phyloP scores from a whole-genome alignment of 2,329 filamentous ascomycete genomes.

The Talaromyces sp. region DNA sequence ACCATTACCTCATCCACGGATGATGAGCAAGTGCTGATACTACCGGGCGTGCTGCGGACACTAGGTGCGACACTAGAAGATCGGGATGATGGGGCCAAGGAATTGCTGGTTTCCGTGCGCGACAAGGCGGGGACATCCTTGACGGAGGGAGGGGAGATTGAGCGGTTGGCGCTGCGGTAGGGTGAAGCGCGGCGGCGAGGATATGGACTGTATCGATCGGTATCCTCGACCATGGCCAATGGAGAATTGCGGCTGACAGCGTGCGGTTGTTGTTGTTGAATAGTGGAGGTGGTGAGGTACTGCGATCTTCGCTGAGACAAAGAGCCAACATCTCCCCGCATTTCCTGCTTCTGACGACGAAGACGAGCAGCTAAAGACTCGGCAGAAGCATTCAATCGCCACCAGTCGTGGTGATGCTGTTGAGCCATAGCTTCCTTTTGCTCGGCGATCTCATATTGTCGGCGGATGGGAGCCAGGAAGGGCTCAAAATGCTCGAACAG shows the following conservation, averaged over 20 bases:
- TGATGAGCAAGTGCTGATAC: slow-evolving; percentile 39
- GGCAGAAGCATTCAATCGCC: slow-evolving; percentile 35
- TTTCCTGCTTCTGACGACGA: slow-evolving; percentile 36
- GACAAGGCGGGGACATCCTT: slow-evolving; percentile 44
- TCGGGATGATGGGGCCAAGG: slow-evolving; percentile 37
- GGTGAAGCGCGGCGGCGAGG: slow-evolving; percentile 35
- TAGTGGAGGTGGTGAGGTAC: slow-evolving; percentile 23
- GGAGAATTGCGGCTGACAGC: slow-evolving; percentile 31
- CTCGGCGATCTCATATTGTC: slow-evolving; percentile 53
- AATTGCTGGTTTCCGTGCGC: slow-evolving; percentile 40
- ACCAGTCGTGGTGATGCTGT: slow-evolving; percentile 38
- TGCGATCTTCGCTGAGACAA: slow-evolving; percentile 26
- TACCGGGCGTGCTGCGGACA: slow-evolving; percentile 43
- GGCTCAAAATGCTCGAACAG: slow-evolving; percentile 82
- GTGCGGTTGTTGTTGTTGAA: slow-evolving; percentile 21
- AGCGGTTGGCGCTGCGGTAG: slow-evolving; percentile 32
- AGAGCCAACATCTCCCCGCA: slow-evolving; percentile 26
- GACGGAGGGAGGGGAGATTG: slow-evolving; percentile 44
- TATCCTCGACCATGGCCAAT: slow-evolving; percentile 29
- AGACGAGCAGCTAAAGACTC: slow-evolving; percentile 36
- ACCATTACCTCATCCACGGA: slow-evolving; percentile 35
- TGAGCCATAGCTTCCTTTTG: slow-evolving; percentile 46
- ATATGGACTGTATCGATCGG: slow-evolving; percentile 38
- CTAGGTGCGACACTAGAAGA: slow-evolving; percentile 45
- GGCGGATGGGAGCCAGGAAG: slow-evolving; percentile 82